Conservation (phyloP, 2,329 filamentous ascomycete species). For the Eutypa lata region DNA sequence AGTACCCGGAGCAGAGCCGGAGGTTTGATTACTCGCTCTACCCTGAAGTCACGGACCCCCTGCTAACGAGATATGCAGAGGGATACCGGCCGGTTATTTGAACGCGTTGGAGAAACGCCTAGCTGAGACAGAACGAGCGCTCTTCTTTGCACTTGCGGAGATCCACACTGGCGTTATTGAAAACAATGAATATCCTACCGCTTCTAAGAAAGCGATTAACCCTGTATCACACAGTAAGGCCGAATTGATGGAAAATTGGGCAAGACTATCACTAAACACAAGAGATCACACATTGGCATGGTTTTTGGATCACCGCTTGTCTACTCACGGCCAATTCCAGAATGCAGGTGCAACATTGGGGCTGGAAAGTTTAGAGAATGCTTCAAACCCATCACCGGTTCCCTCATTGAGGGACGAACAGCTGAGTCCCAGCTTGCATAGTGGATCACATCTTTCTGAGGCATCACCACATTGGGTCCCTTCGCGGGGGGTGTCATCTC, state of each 20-base stretch:
- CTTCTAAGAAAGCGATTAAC: neutral
- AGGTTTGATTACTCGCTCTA: constrained; percentile 26
- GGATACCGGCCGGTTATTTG: constrained; percentile 15
- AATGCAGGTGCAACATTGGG: no score
- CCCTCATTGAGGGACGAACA: no score
- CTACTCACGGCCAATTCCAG: no score
- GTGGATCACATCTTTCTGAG: no score
- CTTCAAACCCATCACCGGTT: no score
- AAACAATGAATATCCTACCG: constrained; percentile 31
- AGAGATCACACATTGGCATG: neutral
- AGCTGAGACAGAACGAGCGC: constrained; percentile 14
- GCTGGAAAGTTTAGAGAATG: no score
- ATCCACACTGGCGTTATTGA: constrained; percentile 12
- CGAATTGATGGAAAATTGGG: constrained; percentile 2
- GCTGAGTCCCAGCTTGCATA: no score
- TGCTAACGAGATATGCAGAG: constrained; percentile 4
- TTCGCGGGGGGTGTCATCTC: no score
- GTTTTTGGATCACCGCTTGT: constrained; percentile 3
- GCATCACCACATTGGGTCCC: no score
- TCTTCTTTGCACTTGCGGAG: constrained; percentile 14
- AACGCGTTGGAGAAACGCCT: constrained; percentile 14
- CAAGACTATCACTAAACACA: neutral
- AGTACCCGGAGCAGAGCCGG: constrained; percentile 27
- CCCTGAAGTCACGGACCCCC: no score
- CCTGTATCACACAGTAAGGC: neutral